Percentiles rank a stretch among this genome's conserved stretches.
Evolutionary conservation across 2,329 filamentous ascomycete genomes (phyloP).

Genomic region (Hypoxylon sp.): DNA sequence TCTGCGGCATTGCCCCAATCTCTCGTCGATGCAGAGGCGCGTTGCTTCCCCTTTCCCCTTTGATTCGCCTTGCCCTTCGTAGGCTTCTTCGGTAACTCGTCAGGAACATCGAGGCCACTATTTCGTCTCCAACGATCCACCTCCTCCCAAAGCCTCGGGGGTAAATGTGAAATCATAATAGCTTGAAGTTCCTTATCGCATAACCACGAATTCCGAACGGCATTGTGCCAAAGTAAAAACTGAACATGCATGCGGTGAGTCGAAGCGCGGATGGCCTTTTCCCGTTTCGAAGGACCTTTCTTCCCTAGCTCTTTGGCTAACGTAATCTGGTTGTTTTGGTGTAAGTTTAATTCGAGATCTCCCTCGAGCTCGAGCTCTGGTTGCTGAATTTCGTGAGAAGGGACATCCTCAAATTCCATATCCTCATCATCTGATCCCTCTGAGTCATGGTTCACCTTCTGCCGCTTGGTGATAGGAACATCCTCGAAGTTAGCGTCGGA

Average conservation of each 20-base stretch:
- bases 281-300: conserved; percentile 87
- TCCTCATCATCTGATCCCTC: conserved; percentile 68
- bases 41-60: conserved; percentile 48
- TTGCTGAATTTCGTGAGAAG: conserved; percentile 53
- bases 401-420: conserved; percentile 72
- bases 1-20: conserved; percentile 81
- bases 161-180: conserved; percentile 79
- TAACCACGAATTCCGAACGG: conserved; percentile 84
- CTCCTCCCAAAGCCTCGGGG: conserved; percentile 75
- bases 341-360: conserved; percentile 80
- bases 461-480: conserved; percentile 56
- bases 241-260: conserved; percentile 93
- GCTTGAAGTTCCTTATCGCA: conserved; percentile 81
- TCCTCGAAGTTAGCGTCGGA: conserved; percentile 70
- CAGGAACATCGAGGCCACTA: conserved; percentile 69
- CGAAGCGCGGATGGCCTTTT: conserved; percentile 79
- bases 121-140: conserved; percentile 77
- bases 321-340: conserved; percentile 68
- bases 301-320: conserved; percentile 74
- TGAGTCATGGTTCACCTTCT: conserved; percentile 51
- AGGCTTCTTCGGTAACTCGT: conserved; percentile 49
- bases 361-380: conserved; percentile 66
- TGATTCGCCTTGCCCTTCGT: conserved; percentile 57
- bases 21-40: conserved; percentile 55
- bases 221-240: conserved; percentile 88